A percentile compares a stretch with the other conserved stretches of the same genome.
phyloP scores from a whole-genome alignment of 805 yeast species.

The Naumovozyma castellii region DNA sequence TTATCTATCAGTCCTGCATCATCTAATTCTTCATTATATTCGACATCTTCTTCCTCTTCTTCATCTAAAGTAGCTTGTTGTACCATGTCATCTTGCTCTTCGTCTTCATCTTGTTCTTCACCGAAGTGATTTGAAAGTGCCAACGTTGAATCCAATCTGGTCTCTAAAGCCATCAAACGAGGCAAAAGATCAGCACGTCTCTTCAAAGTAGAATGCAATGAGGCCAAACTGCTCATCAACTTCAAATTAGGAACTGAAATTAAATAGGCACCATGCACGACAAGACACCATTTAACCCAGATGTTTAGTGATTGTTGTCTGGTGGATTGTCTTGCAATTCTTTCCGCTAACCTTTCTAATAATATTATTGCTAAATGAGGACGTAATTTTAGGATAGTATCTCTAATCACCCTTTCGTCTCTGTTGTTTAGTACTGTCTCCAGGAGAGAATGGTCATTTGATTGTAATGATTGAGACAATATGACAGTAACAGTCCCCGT shows the following conservation, averaged over 20 bases:
- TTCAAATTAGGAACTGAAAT: constrained; percentile 31
- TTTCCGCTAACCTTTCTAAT: constrained; percentile 51
- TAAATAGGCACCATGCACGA: constrained; percentile 69
- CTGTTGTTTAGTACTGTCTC: constrained; percentile 64
- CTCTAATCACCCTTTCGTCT: constrained; percentile 43
- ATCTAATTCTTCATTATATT: constrained; percentile 58
- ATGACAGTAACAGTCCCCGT: constrained; percentile 76
- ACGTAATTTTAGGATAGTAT: constrained; percentile 47
- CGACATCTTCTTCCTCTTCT: constrained; percentile 46
- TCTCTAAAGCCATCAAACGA: constrained; percentile 69
- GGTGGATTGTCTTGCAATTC: constrained; percentile 48
- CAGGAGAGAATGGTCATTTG: constrained; percentile 76
- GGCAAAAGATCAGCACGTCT: constrained; percentile 62
- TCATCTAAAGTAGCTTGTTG: constrained; percentile 9
- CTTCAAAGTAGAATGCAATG: constrained; percentile 54
- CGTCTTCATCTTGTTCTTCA: constrained; percentile 26
- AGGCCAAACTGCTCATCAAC: constrained; percentile 47
- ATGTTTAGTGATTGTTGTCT: constrained; percentile 43
- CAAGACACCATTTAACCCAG: constrained; percentile 85
- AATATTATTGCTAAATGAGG: constrained; percentile 45
- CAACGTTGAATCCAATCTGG: constrained; percentile 64
- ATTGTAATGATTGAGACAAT: constrained; percentile 78
- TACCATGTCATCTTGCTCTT: constrained; percentile 26
- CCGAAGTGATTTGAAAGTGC: constrained; percentile 46
- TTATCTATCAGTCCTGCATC: constrained; percentile 39